Evolutionary conservation across 768 basidiomycete genomes (phyloP).

Genomic region (Asterophora lycoperdoides): DNA sequence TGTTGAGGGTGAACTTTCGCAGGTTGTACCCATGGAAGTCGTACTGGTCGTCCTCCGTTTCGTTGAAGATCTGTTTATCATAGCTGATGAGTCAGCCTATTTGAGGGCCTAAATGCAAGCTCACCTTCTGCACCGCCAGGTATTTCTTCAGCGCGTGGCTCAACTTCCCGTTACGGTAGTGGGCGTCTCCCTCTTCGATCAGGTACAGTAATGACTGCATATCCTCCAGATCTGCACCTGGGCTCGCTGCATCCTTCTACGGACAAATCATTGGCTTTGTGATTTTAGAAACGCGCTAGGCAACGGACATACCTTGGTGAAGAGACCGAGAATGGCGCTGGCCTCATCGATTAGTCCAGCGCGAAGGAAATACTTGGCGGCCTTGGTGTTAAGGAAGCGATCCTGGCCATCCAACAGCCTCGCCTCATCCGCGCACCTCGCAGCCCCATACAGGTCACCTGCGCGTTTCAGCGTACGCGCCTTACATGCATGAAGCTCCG

Average conservation of each 20-base stretch:
- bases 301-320: slow-evolving; percentile 71
- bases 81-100: background rate
- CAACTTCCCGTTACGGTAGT: slow-evolving; percentile 58
- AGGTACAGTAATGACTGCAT: slow-evolving; percentile 94
- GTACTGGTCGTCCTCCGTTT: slow-evolving; percentile 92
- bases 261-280: background rate
- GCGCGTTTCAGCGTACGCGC: slow-evolving; percentile 83
- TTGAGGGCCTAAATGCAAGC: slow-evolving; percentile 8
- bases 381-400: slow-evolving; percentile 90
- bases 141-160: slow-evolving; percentile 86
- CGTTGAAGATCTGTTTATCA: slow-evolving; percentile 64
- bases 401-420: slow-evolving; percentile 89
- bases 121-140: slow-evolving; percentile 67
- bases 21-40: slow-evolving; percentile 97
- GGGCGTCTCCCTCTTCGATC: slow-evolving; percentile 73
- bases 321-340: slow-evolving; percentile 68
- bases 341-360: slow-evolving; percentile 81
- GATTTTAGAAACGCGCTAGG: background rate
- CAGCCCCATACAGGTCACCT: slow-evolving; percentile 76
- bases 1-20: slow-evolving; percentile 81
- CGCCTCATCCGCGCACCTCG: slow-evolving; percentile 74
- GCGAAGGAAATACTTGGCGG: slow-evolving; percentile 84
- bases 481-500: slow-evolving; percentile 80
- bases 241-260: slow-evolving; percentile 80
- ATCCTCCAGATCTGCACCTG: slow-evolving; percentile 81